phyloP scores from a whole-genome alignment of 331 rosid species.

The Rosa hybrid region DNA sequence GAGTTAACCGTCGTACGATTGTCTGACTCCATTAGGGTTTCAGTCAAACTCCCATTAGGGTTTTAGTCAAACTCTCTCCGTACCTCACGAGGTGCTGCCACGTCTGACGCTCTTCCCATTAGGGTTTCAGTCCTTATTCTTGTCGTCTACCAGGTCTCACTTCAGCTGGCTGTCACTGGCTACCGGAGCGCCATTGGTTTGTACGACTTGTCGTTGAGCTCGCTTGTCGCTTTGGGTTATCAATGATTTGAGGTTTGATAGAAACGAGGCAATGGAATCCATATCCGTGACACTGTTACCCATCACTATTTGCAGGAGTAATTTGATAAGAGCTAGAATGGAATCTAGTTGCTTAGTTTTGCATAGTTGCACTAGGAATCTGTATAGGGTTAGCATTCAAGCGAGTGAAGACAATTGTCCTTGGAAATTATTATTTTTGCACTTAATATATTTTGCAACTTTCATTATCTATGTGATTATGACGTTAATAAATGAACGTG shows the following conservation, averaged over 20 bases:
- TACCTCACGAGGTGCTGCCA: not conserved
- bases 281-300: not conserved
- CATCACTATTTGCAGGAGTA: not conserved
- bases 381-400: not conserved
- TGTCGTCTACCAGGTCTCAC: not conserved
- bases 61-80: conserved; percentile 1
- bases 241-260: not conserved
- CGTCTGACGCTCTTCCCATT: not conserved
- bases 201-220: not conserved
- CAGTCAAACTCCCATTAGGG: conserved; percentile 1
- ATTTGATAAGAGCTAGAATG: not conserved
- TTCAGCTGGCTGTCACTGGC: not conserved
- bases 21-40: conserved; percentile 10
- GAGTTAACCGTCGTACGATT: conserved; percentile 1
- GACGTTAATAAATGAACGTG: not conserved
- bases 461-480: not conserved
- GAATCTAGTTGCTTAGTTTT: not conserved
- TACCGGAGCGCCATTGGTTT: not conserved
- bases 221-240: not conserved
- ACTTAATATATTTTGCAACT: not conserved
- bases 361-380: not conserved
- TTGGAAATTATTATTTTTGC: not conserved
- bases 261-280: not conserved
- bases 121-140: not conserved
- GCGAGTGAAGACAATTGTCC: not conserved